Evolutionary conservation across 352 stramenopile species (phyloP).

Genomic region (Blastocystis sp.): DNA sequence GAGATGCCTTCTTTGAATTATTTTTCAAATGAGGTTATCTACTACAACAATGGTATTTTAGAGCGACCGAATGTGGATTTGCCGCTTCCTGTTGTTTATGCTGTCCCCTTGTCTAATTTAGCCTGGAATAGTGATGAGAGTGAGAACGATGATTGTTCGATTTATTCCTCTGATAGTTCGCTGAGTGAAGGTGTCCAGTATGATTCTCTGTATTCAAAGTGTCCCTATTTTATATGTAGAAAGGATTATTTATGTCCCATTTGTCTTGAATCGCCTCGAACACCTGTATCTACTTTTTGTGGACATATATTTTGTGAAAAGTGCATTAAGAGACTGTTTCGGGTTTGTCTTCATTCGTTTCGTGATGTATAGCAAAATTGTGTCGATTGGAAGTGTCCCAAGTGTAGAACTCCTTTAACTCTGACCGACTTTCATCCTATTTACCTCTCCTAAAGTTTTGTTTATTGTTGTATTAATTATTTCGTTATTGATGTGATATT

Average conservation of each 20-base stretch:
- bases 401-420: not conserved
- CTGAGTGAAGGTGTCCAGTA: not conserved
- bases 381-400: slow-evolving; percentile 28
- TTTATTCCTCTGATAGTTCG: not conserved
- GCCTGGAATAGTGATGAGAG: not conserved
- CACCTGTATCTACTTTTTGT: slow-evolving; percentile 51
- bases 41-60: slow-evolving; percentile 6
- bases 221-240: not conserved
- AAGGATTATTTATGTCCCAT: slow-evolving; percentile 29
- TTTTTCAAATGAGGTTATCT: slow-evolving; percentile 50
- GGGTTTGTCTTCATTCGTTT: not conserved
- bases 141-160: not conserved
- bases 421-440: slow-evolving; percentile 9
- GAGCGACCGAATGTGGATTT: not conserved
- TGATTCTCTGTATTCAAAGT: not conserved
- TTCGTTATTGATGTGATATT: not conserved
- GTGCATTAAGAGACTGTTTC: slow-evolving; percentile 50
- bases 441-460: slow-evolving; percentile 5
- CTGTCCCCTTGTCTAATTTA: not conserved
- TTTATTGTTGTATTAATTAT: not conserved
- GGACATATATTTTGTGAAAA: slow-evolving; percentile 46
- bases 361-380: not conserved
- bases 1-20: not conserved
- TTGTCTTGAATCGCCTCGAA: not conserved
- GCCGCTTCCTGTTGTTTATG: not conserved